Base-by-base conservation (phyloP, 192 early-diverging fungal genomes). In the Backusella psychrophila region DNA sequence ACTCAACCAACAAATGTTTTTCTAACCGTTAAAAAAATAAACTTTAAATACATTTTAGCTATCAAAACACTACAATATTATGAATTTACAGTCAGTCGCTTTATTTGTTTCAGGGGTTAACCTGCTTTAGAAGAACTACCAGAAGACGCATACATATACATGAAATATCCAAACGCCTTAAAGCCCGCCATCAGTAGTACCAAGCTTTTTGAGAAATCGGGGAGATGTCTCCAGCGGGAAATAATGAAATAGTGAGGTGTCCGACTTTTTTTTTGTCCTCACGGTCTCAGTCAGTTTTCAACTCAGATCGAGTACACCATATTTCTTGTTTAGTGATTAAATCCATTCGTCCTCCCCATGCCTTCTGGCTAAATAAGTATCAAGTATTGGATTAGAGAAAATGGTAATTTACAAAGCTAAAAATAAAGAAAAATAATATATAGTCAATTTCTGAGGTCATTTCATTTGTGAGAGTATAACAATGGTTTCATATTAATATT, bases 181-280 rank as follows among this genome's bases (percentile, higher is more conserved):
- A 63, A 63, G 56, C 56, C 56, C 56, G 56, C 56, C 9, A 29
- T 12, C 26, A 29, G 56, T 63, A 29, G 56, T 29, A 63, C 56
- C 56, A 63, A 63, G 56, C 56, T 29, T 63, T 63, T 63, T 59
- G 56, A 59, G 56, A 59, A 26, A 59, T 59, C 56, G 56, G 56
- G 56, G 56, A 59, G 56, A 59, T 26, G 56, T 26, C 56, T 59
- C 21, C 56, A 59, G 8, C 56, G 56, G 56, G 52, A 56, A 21
- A 23, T 56, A 56, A 21, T 56, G 42, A 21, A 7, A 56, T 56
- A 56, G 52, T 56, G 52, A 56, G 52, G 21, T 17, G 2, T 21
- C n/a, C 52, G 19, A 12, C 4, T 59, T 63, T 59, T 56, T 56
- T 63, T 63, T 63, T 63, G 56, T 63, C 56, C 56, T 29, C 56